Evolutionary conservation across 2,329 filamentous ascomycete species (phyloP).

Genomic region (Aspergillus latus): DNA sequence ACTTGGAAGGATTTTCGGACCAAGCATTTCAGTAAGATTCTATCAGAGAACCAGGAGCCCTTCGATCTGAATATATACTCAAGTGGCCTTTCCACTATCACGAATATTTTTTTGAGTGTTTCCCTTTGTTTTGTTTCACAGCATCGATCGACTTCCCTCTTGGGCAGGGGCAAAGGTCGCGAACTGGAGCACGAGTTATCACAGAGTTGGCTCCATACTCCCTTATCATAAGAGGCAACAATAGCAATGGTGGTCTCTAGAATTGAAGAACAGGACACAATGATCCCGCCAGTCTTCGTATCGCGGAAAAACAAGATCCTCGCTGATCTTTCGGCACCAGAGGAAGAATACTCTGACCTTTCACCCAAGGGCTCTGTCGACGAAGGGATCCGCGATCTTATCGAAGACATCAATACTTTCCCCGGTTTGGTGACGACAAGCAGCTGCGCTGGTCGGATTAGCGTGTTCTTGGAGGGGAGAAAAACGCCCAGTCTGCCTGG

Average conservation of each 20-base stretch:
- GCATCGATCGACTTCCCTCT: not conserved
- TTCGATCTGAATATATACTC: not conserved
- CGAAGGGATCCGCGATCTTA: slow-evolving; percentile 71
- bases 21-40: not conserved
- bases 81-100: not conserved
- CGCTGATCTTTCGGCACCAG: slow-evolving; percentile 65
- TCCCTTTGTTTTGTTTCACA: not conserved
- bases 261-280: slow-evolving; percentile 5
- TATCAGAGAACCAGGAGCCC: not conserved
- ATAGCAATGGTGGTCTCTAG: not conserved
- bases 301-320: slow-evolving; percentile 73
- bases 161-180: not conserved
- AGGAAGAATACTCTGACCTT: slow-evolving; percentile 72
- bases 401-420: slow-evolving; percentile 72
- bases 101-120: not conserved
- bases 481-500: slow-evolving; percentile 41
- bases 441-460: slow-evolving; percentile 84
- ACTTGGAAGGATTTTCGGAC: slow-evolving; percentile 18
- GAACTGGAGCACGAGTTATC: not conserved
- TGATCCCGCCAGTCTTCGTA: slow-evolving; percentile 47
- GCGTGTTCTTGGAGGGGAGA: slow-evolving; percentile 80
- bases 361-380: slow-evolving; percentile 91
- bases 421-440: slow-evolving; percentile 85
- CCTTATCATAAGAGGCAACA: not conserved
- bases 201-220: no score